phyloP scores from a whole-genome alignment of 2,329 filamentous ascomycete species.

The Apiospora arundinis region DNA sequence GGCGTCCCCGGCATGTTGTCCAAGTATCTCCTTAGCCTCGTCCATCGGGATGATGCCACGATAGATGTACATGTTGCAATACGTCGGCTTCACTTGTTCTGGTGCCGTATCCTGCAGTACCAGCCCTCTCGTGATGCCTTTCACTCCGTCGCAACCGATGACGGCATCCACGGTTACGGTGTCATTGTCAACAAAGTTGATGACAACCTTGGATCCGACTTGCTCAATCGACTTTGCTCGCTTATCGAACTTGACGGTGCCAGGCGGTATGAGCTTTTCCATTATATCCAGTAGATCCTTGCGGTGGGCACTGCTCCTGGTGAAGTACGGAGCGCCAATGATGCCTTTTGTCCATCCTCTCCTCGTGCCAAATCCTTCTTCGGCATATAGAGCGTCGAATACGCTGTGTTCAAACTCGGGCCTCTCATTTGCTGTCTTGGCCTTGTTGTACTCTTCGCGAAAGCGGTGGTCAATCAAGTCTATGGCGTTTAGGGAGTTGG shows the following conservation, averaged over 20 bases:
- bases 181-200: conserved; percentile 34
- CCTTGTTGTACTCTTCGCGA: conserved; percentile 44
- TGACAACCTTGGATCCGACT: conserved; percentile 29
- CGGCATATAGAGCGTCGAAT: conserved; percentile 48
- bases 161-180: conserved; percentile 31
- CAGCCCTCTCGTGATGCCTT: conserved; percentile 33
- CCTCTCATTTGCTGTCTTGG: conserved; percentile 46
- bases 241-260: conserved; percentile 35
- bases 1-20: conserved; percentile 36
- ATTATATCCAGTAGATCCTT: conserved; percentile 51
- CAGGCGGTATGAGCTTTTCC: conserved; percentile 39
- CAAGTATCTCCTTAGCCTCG: conserved; percentile 34
- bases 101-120: conserved; percentile 35
- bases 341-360: conserved; percentile 44
- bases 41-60: conserved; percentile 39
- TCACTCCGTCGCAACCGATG: conserved; percentile 38
- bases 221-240: conserved; percentile 35
- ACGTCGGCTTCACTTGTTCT: conserved; percentile 36
- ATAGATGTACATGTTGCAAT: conserved; percentile 40
- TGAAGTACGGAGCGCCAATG: conserved; percentile 45
- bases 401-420: conserved; percentile 45
- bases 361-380: conserved; percentile 47
- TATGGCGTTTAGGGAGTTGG: conserved; percentile 49
- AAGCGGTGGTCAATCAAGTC: conserved; percentile 47
- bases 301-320: conserved; percentile 48